Conservation (phyloP, 2,329 filamentous ascomycete species). For the Colletotrichum gloeosporioides region DNA sequence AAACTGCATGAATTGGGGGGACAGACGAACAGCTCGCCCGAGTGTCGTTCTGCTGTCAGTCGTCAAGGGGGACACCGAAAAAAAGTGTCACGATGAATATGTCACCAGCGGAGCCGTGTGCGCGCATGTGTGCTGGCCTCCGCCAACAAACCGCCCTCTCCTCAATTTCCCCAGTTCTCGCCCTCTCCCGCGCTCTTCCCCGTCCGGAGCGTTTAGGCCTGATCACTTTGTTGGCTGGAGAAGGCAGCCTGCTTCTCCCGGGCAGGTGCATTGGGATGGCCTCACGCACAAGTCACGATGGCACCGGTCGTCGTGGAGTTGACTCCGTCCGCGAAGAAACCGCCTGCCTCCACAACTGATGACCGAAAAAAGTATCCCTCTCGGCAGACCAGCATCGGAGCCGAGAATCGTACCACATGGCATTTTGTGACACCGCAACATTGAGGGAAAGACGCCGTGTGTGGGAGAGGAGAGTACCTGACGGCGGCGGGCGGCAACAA, state of each 20-base stretch:
- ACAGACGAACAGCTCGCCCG: background rate
- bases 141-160: background rate
- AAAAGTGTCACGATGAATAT: background rate
- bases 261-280: background rate
- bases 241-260: background rate
- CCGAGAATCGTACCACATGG: slow-evolving; percentile 12
- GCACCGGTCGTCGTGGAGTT: background rate
- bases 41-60: background rate
- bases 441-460: background rate
- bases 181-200: background rate
- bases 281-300: background rate
- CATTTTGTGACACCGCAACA: background rate
- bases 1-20: background rate
- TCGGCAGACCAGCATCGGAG: background rate
- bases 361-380: background rate
- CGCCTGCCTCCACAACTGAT: background rate
- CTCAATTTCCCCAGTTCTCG: background rate
- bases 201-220: background rate
- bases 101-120: background rate
- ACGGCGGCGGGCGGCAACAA: background rate
- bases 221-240: background rate
- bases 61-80: background rate
- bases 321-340: background rate
- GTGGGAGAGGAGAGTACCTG: background rate
- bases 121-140: background rate